Evolutionary conservation across 2,329 filamentous ascomycete species (phyloP).

Genomic region (Alternaria dauci): DNA sequence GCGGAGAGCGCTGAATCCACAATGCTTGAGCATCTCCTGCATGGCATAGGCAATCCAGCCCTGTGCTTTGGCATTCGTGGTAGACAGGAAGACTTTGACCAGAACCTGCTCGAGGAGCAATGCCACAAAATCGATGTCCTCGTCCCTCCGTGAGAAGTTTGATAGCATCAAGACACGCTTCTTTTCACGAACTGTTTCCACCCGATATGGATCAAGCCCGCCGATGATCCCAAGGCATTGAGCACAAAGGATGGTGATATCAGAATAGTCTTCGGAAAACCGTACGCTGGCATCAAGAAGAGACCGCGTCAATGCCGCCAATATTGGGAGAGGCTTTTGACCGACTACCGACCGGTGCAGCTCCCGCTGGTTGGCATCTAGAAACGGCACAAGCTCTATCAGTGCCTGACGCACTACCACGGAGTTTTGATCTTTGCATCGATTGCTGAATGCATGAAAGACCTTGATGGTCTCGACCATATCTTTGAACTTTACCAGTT

Average conservation of each 20-base stretch:
- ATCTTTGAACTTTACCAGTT: conserved; percentile 70
- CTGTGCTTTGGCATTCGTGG: conserved; percentile 85
- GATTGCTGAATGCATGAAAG: conserved; percentile 74
- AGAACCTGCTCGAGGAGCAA: conserved; percentile 87
- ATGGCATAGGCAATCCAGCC: conserved; percentile 94
- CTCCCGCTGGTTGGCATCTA: conserved; percentile 76
- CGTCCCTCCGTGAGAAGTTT: conserved; percentile 80
- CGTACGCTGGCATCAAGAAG: conserved; percentile 86
- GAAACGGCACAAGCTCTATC: conserved; percentile 76
- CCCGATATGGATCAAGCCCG: conserved; percentile 87
- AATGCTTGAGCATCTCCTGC: conserved; percentile 85
- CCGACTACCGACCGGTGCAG: conserved; percentile 81
- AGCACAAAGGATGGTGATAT: conserved; percentile 77
- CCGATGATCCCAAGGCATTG: conserved; percentile 88
- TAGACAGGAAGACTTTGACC: conserved; percentile 89
- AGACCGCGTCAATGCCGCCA: conserved; percentile 75
- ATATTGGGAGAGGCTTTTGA: conserved; percentile 80
- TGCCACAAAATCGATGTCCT: conserved; percentile 85
- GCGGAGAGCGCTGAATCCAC: conserved; percentile 70
- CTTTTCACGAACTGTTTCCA: conserved; percentile 81
- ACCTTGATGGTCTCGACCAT: conserved; percentile 71
- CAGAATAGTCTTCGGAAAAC: conserved; percentile 72
- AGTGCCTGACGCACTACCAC: conserved; percentile 86
- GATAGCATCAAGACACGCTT: conserved; percentile 84
- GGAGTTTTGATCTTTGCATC: conserved; percentile 83